Percentiles rank a stretch among this genome's conserved stretches.
These are phyloP conservation scores for Mycena maculata DNA, from an alignment of 768 basidiomycete genomes.

Conservation along the genomic window DNA sequence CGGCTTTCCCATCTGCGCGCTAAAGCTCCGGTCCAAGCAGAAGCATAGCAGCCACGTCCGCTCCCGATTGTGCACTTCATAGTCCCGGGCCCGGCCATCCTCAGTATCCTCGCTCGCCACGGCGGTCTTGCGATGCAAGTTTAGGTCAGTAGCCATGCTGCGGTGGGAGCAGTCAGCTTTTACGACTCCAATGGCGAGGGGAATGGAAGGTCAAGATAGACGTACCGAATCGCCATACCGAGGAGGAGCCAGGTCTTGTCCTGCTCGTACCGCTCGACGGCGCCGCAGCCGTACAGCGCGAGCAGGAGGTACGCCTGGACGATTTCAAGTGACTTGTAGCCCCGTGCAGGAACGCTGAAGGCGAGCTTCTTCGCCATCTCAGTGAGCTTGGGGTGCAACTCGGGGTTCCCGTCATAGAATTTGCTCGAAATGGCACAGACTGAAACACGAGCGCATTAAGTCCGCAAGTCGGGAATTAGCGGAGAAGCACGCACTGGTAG, in stretches of 20 bases:
- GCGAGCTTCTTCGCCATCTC: conserved; percentile 90
- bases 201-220: conserved; percentile 27
- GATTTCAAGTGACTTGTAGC: conserved; percentile 94
- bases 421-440: conserved; percentile 96
- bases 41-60: conserved; percentile 94
- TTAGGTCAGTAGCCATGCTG: conserved; percentile 96
- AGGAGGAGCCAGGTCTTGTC: conserved; percentile 93
- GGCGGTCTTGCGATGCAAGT: conserved; percentile 89
- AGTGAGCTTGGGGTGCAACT: conserved; percentile 81
- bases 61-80: conserved; percentile 93
- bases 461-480: conserved; percentile 16
- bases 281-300: conserved; percentile 91
- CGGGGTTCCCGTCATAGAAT: conserved; percentile 85
- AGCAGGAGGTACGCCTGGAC: conserved; percentile 95
- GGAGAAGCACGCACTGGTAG: conserved; percentile 73
- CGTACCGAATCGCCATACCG: conserved; percentile 86
- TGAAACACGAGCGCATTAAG: conserved; percentile 46
- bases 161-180: conserved; percentile 26
- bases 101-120: conserved; percentile 71
- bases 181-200: conserved; percentile 9
- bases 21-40: conserved; percentile 87
- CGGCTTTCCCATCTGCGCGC: conserved; percentile 98
- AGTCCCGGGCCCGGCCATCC: conserved; percentile 83
- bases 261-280: conserved; percentile 96
- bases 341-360: conserved; percentile 85